These are phyloP conservation scores for Podaxis sp. DNA, from an alignment of 768 basidiomycete genomes.

Conservation along the genomic window DNA sequence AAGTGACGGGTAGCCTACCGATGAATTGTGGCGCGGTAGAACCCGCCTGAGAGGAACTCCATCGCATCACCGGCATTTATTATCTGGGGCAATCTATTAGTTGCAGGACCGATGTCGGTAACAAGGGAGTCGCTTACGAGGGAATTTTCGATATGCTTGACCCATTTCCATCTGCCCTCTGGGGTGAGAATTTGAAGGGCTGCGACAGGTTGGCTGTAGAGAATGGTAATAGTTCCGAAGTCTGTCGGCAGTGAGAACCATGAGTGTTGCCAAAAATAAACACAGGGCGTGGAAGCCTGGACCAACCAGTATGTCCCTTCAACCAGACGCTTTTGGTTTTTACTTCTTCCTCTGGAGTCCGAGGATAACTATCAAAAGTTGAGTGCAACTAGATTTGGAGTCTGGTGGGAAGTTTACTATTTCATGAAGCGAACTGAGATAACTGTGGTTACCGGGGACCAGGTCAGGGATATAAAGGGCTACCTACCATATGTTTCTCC, in stretches of 20 bases:
- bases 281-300: no score
- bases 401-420: constrained; percentile 40
- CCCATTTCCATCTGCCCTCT: constrained; percentile 57
- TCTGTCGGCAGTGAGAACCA: constrained; percentile 29
- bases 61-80: constrained; percentile 62
- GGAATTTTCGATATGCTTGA: constrained; percentile 58
- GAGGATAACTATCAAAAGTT: constrained; percentile 41
- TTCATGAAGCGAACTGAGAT: constrained; percentile 62
- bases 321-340: constrained; percentile 57
- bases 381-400: not conserved
- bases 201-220: constrained; percentile 62
- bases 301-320: constrained; percentile 57
- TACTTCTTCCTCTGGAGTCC: constrained; percentile 46
- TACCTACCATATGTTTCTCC: constrained; percentile 43
- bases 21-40: constrained; percentile 59
- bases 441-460: not conserved
- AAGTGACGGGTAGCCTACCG: constrained; percentile 19
- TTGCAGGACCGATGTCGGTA: not conserved
- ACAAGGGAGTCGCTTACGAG: constrained; percentile 34
- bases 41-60: constrained; percentile 62
- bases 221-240: constrained; percentile 53
- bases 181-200: constrained; percentile 55
- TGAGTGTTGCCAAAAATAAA: not conserved
- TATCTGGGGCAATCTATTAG: constrained; percentile 33
- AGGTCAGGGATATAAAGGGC: not conserved